Evolutionary conservation across 805 yeast genomes (phyloP).

Genomic region (Ogataea pignaliae): DNA sequence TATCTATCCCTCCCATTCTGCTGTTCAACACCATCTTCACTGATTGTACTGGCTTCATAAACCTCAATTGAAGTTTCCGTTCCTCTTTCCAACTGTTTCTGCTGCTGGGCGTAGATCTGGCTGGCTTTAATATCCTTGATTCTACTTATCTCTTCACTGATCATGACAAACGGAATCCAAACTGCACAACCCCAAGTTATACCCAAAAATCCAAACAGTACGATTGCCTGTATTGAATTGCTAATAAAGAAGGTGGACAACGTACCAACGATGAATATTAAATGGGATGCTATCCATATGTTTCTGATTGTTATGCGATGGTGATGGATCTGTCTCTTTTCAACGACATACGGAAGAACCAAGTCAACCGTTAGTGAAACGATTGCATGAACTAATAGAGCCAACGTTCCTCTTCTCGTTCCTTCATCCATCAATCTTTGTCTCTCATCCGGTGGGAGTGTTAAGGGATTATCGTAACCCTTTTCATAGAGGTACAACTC

Average conservation of each 20-base stretch:
- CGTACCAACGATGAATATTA: constrained; percentile 45
- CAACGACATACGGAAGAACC: constrained; percentile 40
- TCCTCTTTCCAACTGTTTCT: constrained; percentile 4
- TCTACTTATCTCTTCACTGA: constrained; percentile 52
- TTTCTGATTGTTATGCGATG: constrained; percentile 27
- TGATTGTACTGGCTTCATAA: no score
- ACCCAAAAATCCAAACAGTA: constrained; percentile 49
- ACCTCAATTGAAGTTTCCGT: neutral
- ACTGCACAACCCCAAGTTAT: constrained; percentile 62
- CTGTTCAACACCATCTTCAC: neutral
- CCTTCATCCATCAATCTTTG: constrained; percentile 38
- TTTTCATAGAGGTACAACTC: constrained; percentile 45
- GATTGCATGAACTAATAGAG: constrained; percentile 45
- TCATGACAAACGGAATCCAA: constrained; percentile 64
- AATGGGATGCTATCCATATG: constrained; percentile 50
- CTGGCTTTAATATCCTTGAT: constrained; percentile 43
- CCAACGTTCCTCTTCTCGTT: constrained; percentile 49
- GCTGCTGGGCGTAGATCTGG: constrained; percentile 19
- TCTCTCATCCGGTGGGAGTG: constrained; percentile 35
- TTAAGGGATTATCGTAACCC: constrained; percentile 34
- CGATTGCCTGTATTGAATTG: constrained; percentile 39
- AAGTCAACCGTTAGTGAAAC: constrained; percentile 42
- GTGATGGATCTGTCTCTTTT: constrained; percentile 5
- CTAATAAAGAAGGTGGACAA: constrained; percentile 41
- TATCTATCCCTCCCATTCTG: neutral